These are phyloP conservation scores for Ammopiptanthus mongolicus DNA, from an alignment of 306 rosid genomes.

Conservation along the genomic window DNA sequence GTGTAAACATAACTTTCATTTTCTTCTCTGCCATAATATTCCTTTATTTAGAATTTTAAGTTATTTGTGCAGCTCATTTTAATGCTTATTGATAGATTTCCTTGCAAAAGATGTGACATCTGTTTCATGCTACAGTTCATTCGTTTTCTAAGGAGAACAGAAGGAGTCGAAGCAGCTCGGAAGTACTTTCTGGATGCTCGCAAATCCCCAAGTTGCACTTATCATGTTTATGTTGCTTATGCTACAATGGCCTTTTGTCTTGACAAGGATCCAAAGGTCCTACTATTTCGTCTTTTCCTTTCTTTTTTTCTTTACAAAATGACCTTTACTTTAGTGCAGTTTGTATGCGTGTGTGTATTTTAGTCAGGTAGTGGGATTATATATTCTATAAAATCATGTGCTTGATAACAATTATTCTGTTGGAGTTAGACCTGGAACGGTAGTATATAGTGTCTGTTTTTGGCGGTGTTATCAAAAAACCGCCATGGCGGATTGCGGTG, in stretches of 20 bases:
- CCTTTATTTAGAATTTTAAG: not conserved
- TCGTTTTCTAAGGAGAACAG: constrained; percentile 87
- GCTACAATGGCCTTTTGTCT: constrained; percentile 90
- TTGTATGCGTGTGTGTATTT: not conserved
- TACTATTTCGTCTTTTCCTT: constrained; percentile 15
- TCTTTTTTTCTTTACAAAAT: not conserved
- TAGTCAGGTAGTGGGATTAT: not conserved
- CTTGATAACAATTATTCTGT: not conserved
- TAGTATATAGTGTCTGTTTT: not conserved
- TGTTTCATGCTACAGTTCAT: constrained; percentile 67
- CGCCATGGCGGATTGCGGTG: too few species aligned
- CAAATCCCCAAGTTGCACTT: constrained; percentile 78
- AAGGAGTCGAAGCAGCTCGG: constrained; percentile 98
- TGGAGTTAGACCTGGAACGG: not conserved
- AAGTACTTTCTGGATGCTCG: constrained; percentile 92
- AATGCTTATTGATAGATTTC: constrained; percentile 1
- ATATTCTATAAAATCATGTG: constrained; percentile 12
- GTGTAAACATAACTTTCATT: not conserved
- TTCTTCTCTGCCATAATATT: not conserved
- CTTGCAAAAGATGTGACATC: constrained; percentile 19
- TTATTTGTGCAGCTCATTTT: not conserved
- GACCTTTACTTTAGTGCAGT: not conserved
- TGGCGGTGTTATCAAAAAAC: too few species aligned
- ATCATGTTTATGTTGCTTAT: constrained; percentile 94
- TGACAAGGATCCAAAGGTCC: constrained; percentile 94